These are phyloP conservation scores for Chlamydomonas eustigma DNA, from an alignment of 139 green algal species.

Conservation along the genomic window DNA sequence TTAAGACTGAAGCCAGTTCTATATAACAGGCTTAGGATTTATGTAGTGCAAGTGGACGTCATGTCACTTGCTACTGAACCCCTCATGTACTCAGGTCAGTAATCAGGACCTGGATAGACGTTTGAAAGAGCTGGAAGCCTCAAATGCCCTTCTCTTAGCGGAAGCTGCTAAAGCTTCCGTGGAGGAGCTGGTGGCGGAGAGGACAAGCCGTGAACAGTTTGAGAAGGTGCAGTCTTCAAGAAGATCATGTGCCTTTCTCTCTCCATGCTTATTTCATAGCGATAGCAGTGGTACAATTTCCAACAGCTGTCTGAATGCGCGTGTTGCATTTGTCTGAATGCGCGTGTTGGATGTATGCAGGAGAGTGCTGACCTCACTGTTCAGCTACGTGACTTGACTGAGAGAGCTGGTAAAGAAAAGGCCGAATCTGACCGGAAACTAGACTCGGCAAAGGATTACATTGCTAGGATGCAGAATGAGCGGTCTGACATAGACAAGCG, in stretches of 20 bases:
- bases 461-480: slow-evolving; percentile 37
- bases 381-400: slow-evolving; percentile 10
- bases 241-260: too few species aligned
- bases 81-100: background rate
- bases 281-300: too few species aligned
- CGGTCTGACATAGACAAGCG: slow-evolving; percentile 55
- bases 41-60: too few species aligned
- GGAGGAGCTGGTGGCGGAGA: slow-evolving; percentile 21
- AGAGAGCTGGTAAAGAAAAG: slow-evolving; percentile 21
- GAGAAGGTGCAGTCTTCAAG: too few species aligned
- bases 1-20: too few species aligned
- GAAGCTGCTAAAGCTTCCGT: slow-evolving; percentile 14
- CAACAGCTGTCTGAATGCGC: too few species aligned
- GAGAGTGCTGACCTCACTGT: background rate
- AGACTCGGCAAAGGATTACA: slow-evolving; percentile 44
- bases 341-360: background rate
- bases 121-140: slow-evolving; percentile 28
- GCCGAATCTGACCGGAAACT: slow-evolving; percentile 45
- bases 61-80: too few species aligned
- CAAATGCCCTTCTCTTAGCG: slow-evolving; percentile 25
- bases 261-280: too few species aligned
- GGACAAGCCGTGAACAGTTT: background rate
- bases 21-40: too few species aligned
- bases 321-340: too few species aligned
- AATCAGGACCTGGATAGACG: slow-evolving; percentile 18